These are phyloP conservation scores for Quercus variabilis DNA, from an alignment of 306 rosid genomes.

Conservation along the genomic window DNA sequence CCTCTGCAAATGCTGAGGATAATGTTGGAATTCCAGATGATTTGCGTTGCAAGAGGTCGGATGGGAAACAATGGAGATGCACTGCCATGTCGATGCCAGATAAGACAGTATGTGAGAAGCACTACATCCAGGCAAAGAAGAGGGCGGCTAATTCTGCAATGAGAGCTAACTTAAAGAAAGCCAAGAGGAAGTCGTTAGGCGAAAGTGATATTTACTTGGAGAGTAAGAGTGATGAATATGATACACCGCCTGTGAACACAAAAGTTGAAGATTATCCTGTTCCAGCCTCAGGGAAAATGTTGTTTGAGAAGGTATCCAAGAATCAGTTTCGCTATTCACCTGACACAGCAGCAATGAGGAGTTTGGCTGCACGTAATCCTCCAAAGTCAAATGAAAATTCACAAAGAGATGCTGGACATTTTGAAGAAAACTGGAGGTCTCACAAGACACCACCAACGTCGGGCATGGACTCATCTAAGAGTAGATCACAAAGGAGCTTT, in stretches of 20 bases:
- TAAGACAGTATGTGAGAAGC: slow-evolving; percentile 96
- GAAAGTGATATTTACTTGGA: slow-evolving; percentile 66
- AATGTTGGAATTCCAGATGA: slow-evolving; percentile 85
- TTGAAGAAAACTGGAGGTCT: slow-evolving; percentile 63
- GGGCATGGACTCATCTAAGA: slow-evolving; percentile 56
- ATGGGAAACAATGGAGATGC: slow-evolving; percentile 98
- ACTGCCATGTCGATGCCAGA: slow-evolving; percentile 99
- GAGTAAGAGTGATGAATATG: slow-evolving; percentile 76
- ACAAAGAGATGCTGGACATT: slow-evolving; percentile 34
- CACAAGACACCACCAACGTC: slow-evolving; percentile 45
- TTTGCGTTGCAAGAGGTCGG: slow-evolving; percentile 94
- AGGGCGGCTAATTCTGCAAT: slow-evolving; percentile 97
- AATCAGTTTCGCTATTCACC: slow-evolving; percentile 61
- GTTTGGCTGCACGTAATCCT: slow-evolving; percentile 25
- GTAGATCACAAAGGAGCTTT: slow-evolving; percentile 47
- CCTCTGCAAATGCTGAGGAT: slow-evolving; percentile 59
- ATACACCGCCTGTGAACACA: slow-evolving; percentile 38
- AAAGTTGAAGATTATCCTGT: slow-evolving; percentile 31
- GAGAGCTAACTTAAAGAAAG: slow-evolving; percentile 90
- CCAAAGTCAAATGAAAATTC: slow-evolving; percentile 36
- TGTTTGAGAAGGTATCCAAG: slow-evolving; percentile 52
- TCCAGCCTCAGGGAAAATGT: slow-evolving; percentile 46
- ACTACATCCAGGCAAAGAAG: slow-evolving; percentile 95
- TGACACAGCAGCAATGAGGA: slow-evolving; percentile 36
- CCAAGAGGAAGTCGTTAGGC: slow-evolving; percentile 66